Evolutionary conservation across 306 rosid species (phyloP).

Genomic region (Biancaea sappan): DNA sequence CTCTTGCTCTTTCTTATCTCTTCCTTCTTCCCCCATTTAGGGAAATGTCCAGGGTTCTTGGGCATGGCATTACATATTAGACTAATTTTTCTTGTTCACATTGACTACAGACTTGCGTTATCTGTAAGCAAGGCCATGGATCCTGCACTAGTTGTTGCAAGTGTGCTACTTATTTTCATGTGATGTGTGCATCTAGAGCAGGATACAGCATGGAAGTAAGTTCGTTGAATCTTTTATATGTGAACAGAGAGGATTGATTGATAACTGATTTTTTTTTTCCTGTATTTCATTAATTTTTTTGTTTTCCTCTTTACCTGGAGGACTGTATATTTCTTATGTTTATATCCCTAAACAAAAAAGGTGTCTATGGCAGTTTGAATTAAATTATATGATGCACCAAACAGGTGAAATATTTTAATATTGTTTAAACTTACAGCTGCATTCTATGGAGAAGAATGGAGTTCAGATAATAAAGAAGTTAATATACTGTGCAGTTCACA

Average conservation of each 20-base stretch:
- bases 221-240: conserved; percentile 27
- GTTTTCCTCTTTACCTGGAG: conserved; percentile 13
- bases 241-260: conserved; percentile 6
- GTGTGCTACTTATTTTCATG: conserved; percentile 87
- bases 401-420: conserved; percentile 40
- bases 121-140: conserved; percentile 91
- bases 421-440: conserved; percentile 63
- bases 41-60: not conserved
- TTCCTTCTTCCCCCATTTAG: not conserved
- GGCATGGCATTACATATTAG: conserved; percentile 17
- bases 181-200: conserved; percentile 85
- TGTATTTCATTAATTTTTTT: not conserved
- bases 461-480: conserved; percentile 59
- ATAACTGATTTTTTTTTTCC: not conserved
- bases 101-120: conserved; percentile 73
- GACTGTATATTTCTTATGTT: conserved; percentile 22
- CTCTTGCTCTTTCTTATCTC: conserved; percentile 1
- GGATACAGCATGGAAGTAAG: conserved; percentile 98
- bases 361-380: conserved; percentile 15
- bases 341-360: conserved; percentile 3
- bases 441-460: conserved; percentile 82
- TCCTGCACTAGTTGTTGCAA: conserved; percentile 91
- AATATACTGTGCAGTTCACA: conserved; percentile 85
- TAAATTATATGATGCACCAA: conserved; percentile 24
- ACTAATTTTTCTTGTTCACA: conserved; percentile 36